Evolutionary conservation across 805 yeast genomes (phyloP).

Genomic region (Kregervanrija fluxuum): DNA sequence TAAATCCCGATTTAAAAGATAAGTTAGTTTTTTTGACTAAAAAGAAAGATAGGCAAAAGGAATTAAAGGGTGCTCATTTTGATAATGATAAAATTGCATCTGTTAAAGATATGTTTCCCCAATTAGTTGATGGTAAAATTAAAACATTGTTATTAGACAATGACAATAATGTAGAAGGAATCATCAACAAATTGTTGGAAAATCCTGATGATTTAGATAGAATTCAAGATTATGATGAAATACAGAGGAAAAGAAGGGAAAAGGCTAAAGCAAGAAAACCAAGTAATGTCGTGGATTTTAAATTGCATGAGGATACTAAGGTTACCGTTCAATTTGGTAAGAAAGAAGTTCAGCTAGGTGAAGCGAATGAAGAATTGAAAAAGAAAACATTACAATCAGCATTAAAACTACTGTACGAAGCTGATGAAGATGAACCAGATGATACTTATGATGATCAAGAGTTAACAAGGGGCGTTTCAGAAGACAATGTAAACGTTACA

Average conservation of each 20-base stretch:
- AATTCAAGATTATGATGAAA: slow-evolving; percentile 25
- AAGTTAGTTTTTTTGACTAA: slow-evolving; percentile 40
- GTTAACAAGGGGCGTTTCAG: slow-evolving; percentile 26
- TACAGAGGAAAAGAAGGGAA: slow-evolving; percentile 1
- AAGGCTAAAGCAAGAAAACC: slow-evolving; percentile 8
- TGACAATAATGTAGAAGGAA: slow-evolving; percentile 46
- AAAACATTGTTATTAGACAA: slow-evolving; percentile 40
- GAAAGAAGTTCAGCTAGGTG: slow-evolving; percentile 16
- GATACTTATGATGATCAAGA: slow-evolving; percentile 64
- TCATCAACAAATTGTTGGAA: slow-evolving; percentile 57
- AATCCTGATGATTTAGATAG: slow-evolving; percentile 39
- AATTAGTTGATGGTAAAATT: slow-evolving; percentile 40
- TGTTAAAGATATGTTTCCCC: slow-evolving; percentile 61
- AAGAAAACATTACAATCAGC: slow-evolving; percentile 52
- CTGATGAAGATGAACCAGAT: slow-evolving; percentile 82
- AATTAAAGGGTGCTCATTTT: slow-evolving; percentile 8
- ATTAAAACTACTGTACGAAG: slow-evolving; percentile 54
- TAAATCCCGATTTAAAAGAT: slow-evolving; percentile 46
- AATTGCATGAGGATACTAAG: slow-evolving; percentile 8
- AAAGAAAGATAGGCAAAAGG: background rate
- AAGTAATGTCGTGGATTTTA: slow-evolving; percentile 8
- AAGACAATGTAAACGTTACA: slow-evolving; percentile 29
- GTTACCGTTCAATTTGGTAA: slow-evolving; percentile 30
- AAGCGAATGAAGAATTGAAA: slow-evolving; percentile 32
- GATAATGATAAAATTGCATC: slow-evolving; percentile 33